These are phyloP conservation scores for Cladosporium sp. DNA, from an alignment of 2,329 filamentous ascomycete species.

Conservation along the genomic window DNA sequence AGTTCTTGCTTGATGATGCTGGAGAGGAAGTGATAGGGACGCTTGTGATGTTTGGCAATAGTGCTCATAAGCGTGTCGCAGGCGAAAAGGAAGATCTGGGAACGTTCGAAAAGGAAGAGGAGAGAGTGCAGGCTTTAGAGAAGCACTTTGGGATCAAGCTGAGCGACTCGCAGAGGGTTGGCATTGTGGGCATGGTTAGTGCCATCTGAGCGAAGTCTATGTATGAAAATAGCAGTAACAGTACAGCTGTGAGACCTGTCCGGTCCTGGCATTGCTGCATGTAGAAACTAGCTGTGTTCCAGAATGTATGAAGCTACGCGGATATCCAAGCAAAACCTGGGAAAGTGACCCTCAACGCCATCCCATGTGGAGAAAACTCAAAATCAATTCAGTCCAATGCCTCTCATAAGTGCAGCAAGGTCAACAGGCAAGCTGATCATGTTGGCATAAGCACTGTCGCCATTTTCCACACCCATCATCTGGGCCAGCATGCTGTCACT, in stretches of 20 bases:
- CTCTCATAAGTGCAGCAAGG: neutral
- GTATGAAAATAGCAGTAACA: no score
- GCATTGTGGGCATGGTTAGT: conserved; percentile 36
- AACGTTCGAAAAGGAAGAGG: conserved; percentile 43
- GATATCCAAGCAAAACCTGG: neutral
- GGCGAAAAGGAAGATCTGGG: conserved; percentile 44
- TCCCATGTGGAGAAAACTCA: neutral
- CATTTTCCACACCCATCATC: neutral
- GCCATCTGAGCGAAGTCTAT: neutral
- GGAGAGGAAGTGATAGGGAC: conserved; percentile 39
- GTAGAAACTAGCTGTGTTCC: neutral
- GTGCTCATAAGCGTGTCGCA: conserved; percentile 48
- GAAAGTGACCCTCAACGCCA: neutral
- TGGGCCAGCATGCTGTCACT: neutral
- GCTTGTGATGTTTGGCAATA: conserved; percentile 43
- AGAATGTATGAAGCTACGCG: neutral
- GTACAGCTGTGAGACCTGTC: no score
- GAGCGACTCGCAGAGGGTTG: conserved; percentile 38
- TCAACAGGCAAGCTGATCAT: neutral
- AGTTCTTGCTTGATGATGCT: conserved; percentile 51
- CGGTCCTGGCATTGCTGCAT: no score
- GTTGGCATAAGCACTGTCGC: neutral
- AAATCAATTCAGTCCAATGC: neutral
- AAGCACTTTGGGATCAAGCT: conserved; percentile 48
- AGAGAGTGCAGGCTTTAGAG: conserved; percentile 45